Evolutionary conservation across 768 basidiomycete genomes (phyloP).

Genomic region (Trametes punicea): DNA sequence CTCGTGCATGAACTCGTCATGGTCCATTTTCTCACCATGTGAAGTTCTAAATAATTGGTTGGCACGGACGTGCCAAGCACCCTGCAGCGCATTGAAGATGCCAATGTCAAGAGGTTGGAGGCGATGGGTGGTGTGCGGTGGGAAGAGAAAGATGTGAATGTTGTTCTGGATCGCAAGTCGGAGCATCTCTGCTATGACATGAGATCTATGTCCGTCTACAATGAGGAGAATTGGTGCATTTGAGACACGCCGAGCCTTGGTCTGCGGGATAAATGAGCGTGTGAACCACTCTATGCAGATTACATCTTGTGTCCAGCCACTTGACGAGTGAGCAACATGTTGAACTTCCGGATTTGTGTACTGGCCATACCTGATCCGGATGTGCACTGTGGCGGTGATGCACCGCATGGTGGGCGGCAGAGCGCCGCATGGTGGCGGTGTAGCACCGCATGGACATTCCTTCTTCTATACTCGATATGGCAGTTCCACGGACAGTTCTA

Average conservation of each 20-base stretch:
- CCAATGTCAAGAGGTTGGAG: conserved; percentile 44
- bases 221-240: conserved; percentile 39
- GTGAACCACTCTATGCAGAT: conserved; percentile 39
- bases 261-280: conserved; percentile 37
- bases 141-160: conserved; percentile 36
- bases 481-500: too few species aligned
- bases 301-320: conserved; percentile 42
- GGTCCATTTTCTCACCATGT: neutral
- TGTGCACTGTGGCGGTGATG: too few species aligned
- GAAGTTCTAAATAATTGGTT: neutral
- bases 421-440: too few species aligned
- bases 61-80: conserved; percentile 25
- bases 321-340: conserved; percentile 33
- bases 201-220: conserved; percentile 44
- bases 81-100: conserved; percentile 34
- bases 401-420: too few species aligned
- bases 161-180: conserved; percentile 28
- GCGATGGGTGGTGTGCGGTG: conserved; percentile 40
- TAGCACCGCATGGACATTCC: too few species aligned
- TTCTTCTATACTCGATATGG: too few species aligned
- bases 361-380: too few species aligned
- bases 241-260: conserved; percentile 25
- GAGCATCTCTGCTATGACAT: conserved; percentile 29
- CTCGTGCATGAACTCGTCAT: neutral
- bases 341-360: too few species aligned